Percentiles rank a stretch among this genome's conserved stretches.
Conservation (phyloP, 257 asterid species). For the Solanum medicagineum region DNA sequence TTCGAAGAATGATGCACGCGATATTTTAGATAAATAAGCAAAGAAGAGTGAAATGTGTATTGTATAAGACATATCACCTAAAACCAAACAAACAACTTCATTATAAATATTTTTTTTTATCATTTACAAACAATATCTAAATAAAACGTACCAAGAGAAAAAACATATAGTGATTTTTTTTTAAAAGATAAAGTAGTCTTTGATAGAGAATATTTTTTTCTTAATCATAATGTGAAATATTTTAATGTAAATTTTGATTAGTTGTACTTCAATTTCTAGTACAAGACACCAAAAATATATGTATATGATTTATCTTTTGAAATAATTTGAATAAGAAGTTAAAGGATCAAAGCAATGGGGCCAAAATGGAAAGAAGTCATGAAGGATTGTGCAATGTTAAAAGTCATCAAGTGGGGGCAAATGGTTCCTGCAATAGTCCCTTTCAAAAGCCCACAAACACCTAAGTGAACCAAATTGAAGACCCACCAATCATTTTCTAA, state of each 20-base stretch:
- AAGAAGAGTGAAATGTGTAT: not conserved
- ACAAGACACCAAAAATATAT: not conserved
- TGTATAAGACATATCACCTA: not conserved
- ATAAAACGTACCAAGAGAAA: not conserved
- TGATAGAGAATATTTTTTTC: not conserved
- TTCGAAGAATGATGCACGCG: not conserved
- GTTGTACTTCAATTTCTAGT: not conserved
- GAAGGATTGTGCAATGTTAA: not conserved
- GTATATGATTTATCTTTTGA: not conserved
- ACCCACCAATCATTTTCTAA: not conserved
- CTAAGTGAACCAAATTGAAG: not conserved
- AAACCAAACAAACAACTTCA: too few species aligned
- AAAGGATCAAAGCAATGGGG: not conserved
- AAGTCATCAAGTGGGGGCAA: not conserved
- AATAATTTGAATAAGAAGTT: not conserved
- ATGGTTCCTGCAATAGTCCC: not conserved
- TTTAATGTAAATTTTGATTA: not conserved
- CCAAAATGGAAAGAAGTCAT: not conserved
- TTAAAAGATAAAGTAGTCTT: not conserved
- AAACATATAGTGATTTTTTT: not conserved
- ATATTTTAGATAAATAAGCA: too few species aligned
- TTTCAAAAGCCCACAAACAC: not conserved
- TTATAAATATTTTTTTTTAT: too few species aligned
- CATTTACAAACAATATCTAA: not conserved
- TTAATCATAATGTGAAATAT: not conserved